A percentile compares a stretch with the other conserved stretches of the same genome.
Evolutionary conservation across 176 grass and related monocot species (phyloP).

Genomic region (Coix lacrymajobi): DNA sequence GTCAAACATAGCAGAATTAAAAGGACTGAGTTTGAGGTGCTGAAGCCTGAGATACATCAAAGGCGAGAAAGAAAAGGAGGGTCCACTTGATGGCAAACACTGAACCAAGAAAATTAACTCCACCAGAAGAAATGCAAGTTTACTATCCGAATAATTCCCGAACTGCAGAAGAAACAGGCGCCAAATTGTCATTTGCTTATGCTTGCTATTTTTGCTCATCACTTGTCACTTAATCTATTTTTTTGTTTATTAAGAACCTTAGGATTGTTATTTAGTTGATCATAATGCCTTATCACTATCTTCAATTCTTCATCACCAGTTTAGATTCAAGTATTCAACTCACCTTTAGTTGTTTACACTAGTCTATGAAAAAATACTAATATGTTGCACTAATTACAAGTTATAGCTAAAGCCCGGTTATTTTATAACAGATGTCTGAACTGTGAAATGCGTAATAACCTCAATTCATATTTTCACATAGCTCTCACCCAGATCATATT

Average conservation of each 20-base stretch:
- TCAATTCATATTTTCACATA: neutral
- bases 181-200: neutral
- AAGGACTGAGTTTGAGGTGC: neutral
- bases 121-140: neutral
- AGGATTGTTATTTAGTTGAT: neutral
- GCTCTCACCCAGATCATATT: neutral
- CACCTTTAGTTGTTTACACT: neutral
- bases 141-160: neutral
- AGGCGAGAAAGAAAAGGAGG: neutral
- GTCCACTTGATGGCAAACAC: neutral
- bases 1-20: neutral
- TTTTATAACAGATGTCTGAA: neutral
- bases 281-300: neutral
- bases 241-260: neutral
- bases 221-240: neutral
- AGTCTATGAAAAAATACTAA: neutral
- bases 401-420: neutral
- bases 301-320: neutral
- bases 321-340: neutral
- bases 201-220: neutral
- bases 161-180: neutral
- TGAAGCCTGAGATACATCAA: neutral
- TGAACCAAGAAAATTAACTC: neutral
- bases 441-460: conserved; percentile 4
- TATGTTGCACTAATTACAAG: neutral